Conservation (phyloP, 2,329 filamentous ascomycete genomes). For the Sporothrix mexicana region DNA sequence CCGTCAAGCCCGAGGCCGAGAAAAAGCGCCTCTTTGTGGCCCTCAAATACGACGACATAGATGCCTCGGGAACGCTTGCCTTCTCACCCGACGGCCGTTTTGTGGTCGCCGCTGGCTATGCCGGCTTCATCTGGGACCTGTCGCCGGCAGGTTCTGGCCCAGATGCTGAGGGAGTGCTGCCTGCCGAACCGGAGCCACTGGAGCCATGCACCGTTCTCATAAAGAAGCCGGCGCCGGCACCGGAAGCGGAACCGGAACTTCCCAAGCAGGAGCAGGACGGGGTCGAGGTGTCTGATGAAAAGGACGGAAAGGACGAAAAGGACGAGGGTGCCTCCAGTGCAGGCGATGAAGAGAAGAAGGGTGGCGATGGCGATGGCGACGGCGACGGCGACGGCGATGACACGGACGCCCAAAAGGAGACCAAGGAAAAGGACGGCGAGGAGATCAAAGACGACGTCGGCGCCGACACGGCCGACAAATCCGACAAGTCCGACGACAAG, state of each 20-base stretch:
- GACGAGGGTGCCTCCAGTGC: background rate
- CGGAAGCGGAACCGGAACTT: too few species aligned
- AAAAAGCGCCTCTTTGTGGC: background rate
- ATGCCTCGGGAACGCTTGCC: background rate
- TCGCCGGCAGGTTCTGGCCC: background rate
- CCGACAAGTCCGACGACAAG: too few species aligned
- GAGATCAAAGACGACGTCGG: background rate
- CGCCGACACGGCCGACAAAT: background rate
- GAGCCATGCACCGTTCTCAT: background rate
- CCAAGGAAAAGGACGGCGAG: background rate
- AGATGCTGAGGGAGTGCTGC: background rate
- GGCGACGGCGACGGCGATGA: slow-evolving; percentile 4
- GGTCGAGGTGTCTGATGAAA: background rate
- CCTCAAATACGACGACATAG: background rate
- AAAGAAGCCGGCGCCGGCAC: background rate
- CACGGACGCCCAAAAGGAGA: background rate
- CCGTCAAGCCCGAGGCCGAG: too few species aligned
- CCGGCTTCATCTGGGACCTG: slow-evolving; percentile 16
- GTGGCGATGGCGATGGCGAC: background rate
- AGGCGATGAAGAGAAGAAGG: background rate
- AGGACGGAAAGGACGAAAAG: background rate
- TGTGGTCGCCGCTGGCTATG: background rate
- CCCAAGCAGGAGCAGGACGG: too few species aligned
- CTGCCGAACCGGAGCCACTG: background rate
- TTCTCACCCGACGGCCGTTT: slow-evolving; percentile 23